phyloP scores from a whole-genome alignment of 2,329 filamentous ascomycete genomes.

The Sclerotinia subarctica region DNA sequence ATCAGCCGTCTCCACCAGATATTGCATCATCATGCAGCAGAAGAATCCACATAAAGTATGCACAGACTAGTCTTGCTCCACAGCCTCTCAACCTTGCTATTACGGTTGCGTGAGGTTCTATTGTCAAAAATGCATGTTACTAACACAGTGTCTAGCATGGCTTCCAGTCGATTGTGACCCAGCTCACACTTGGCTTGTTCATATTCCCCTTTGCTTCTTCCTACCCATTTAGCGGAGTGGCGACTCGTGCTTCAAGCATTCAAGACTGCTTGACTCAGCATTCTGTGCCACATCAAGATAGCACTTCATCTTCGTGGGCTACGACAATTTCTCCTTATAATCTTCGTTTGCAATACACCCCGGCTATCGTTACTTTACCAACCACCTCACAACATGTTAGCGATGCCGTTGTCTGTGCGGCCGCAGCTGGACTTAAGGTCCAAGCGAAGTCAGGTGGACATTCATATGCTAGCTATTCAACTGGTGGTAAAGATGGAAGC shows the following conservation, averaged over 20 bases:
- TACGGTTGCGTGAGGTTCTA: background rate
- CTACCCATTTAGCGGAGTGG: background rate
- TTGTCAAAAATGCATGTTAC: background rate
- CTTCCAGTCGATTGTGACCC: background rate
- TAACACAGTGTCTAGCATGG: conserved; percentile 8
- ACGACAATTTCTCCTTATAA: conserved; percentile 28
- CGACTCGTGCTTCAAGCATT: conserved; percentile 13
- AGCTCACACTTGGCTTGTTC: conserved; percentile 3
- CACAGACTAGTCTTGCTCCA: background rate
- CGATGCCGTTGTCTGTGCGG: conserved; percentile 47
- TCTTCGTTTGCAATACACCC: conserved; percentile 28
- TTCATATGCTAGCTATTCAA: conserved; percentile 48
- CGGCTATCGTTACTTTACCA: conserved; percentile 30
- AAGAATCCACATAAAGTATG: conserved; percentile 1
- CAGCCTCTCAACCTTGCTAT: background rate
- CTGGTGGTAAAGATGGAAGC: conserved; percentile 50
- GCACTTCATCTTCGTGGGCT: conserved; percentile 25
- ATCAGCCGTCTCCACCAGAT: background rate
- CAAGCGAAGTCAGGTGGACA: conserved; percentile 54
- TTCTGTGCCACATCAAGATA: conserved; percentile 23
- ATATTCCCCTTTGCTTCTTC: conserved; percentile 1
- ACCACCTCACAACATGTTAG: conserved; percentile 41
- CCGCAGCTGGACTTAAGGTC: conserved; percentile 44
- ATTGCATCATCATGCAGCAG: conserved; percentile 2
- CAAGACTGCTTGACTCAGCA: conserved; percentile 23